phyloP scores from a whole-genome alignment of 108 stramenopile species.

The Schizochytrium sp. region DNA sequence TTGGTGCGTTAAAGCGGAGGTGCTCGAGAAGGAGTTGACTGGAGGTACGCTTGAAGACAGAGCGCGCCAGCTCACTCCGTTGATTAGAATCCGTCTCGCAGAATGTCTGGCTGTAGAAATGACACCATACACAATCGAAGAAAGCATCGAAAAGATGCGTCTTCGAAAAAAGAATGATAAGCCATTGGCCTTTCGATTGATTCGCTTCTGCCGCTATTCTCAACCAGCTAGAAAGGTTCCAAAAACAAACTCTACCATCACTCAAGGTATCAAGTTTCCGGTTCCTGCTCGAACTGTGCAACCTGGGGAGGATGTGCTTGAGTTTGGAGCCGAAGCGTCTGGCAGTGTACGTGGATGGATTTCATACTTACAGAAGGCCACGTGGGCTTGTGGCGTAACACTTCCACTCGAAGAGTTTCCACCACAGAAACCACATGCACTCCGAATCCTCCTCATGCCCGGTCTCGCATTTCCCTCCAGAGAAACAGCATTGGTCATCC shows the following conservation, averaged over 20 bases:
- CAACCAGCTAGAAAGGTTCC: neutral
- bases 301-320: neutral
- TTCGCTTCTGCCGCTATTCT: neutral
- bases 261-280: neutral
- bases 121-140: neutral
- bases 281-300: neutral
- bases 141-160: constrained; percentile 36
- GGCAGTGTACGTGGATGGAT: neutral
- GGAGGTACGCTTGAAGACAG: neutral
- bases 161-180: neutral
- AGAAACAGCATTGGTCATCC: neutral
- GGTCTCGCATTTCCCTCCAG: neutral
- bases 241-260: no score
- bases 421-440: neutral
- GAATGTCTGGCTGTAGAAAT: neutral
- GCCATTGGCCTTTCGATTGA: neutral
- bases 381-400: neutral
- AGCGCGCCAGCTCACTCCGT: neutral
- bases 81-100: neutral
- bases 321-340: neutral
- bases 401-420: neutral
- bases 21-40: constrained; percentile 1
- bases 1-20: constrained; percentile 38
- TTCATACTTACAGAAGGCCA: neutral
- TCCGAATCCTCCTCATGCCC: neutral